Evolutionary conservation across 1,284 basidiomycete species (phyloP), one percentile per base, ranked within the genome.

Genomic region (Dichomitus squalens): DNA sequence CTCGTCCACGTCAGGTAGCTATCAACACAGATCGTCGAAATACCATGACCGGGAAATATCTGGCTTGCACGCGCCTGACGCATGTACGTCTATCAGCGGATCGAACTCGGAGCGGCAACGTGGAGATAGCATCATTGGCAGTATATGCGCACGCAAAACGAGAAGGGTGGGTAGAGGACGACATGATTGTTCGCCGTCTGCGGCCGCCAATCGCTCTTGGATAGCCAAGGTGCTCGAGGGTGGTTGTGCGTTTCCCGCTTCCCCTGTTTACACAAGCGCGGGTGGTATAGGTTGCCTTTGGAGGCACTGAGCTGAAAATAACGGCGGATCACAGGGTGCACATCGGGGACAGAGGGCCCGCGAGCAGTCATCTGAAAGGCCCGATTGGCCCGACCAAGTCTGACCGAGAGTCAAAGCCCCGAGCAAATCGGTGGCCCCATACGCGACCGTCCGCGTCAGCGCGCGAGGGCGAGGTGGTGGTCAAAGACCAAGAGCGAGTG

Each of bases 401-500:
- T 47, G 44, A 36, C 3, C 29, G 29, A 20, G 29, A 11, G 29
- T 31, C 29, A 40, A 44, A 29, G 41, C 16, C 16, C 41, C 41
- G 41, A 44, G 41, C 23, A 14, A 29, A 18, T n/a, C 12, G 16
- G 41, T 27, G 41, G 16, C 9, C 12, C 25, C 12, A 18, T 25
- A 18, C 27, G 50, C 34, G 40, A 33, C 25, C 12, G 50, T 35
- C 40, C 29, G 39, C 11, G 23, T 16, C 36, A 51, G 31, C 40
- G 75, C 69, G 16, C 49, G 38, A 16, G 38, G 21, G 33, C 29
- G 52, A 49, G 38, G 35, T 35, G 16, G 36, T 50, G 44, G 52
- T 51, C 29, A 25, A 31, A 58, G 29, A 40, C 21, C 29, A 49
- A 25, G 33, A 44, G 25, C 7, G 18, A 29, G 46, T 18, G 46